These are phyloP conservation scores for Penicillium thymicola DNA, from an alignment of 2,329 filamentous ascomycete species.

Conservation along the genomic window DNA sequence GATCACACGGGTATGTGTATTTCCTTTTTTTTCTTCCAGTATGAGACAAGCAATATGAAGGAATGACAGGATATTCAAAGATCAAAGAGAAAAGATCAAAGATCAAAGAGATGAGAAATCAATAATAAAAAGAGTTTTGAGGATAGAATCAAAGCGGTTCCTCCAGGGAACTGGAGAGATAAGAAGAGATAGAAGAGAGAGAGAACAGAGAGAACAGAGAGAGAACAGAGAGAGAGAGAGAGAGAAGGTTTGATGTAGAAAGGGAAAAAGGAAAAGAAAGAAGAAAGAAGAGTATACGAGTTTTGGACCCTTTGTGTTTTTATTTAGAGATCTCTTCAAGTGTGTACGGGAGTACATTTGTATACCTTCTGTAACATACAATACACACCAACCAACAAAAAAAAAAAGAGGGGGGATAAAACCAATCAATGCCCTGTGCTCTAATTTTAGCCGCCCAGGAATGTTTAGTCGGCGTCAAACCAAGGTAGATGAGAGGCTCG, in stretches of 20 bases:
- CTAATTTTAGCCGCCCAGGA: constrained; percentile 41
- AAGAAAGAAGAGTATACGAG: constrained; percentile 1
- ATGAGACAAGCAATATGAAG: background rate
- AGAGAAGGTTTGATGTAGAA: constrained; percentile 2
- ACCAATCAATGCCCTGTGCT: constrained; percentile 29
- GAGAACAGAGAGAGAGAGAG: constrained; percentile 10
- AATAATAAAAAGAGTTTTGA: background rate
- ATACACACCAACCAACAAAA: background rate
- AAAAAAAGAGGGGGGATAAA: background rate
- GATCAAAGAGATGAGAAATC: background rate
- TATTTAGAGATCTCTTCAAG: constrained; percentile 14
- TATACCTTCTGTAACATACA: background rate
- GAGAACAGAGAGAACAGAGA: constrained; percentile 5
- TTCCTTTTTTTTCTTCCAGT: background rate
- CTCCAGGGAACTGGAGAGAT: constrained; percentile 35
- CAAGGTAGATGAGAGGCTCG: constrained; percentile 29
- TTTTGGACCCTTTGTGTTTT: constrained; percentile 19
- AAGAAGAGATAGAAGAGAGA: constrained; percentile 5
- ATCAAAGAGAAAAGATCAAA: background rate
- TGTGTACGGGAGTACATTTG: background rate
- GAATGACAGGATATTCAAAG: background rate
- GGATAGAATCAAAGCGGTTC: constrained; percentile 33
- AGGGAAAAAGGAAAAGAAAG: background rate
- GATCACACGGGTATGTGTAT: background rate
- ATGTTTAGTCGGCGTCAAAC: constrained; percentile 35